Conservation (phyloP, 108 stramenopile genomes). For the Skeletonema tropicum region DNA sequence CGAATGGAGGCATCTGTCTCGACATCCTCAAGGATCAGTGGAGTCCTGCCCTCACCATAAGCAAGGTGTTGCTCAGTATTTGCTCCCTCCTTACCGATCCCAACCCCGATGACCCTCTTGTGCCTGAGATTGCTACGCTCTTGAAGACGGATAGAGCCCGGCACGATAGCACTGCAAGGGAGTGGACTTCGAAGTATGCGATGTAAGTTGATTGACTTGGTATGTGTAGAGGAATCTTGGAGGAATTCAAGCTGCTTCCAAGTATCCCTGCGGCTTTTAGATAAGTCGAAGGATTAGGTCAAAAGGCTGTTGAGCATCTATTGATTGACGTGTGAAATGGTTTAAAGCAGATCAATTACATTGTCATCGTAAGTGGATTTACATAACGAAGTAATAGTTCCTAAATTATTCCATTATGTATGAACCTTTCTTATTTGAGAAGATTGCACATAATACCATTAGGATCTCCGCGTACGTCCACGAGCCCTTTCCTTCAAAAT, state of each 20-base stretch:
- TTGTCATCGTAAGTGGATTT: neutral
- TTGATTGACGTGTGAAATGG: neutral
- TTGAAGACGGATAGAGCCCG: conserved; percentile 85
- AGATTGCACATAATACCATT: neutral
- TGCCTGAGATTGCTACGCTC: conserved; percentile 96
- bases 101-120: conserved; percentile 98
- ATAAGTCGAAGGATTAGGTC: neutral
- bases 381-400: neutral
- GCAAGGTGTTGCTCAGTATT: conserved; percentile 98
- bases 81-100: conserved; percentile 98
- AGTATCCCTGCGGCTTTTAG: neutral
- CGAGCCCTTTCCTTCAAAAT: conserved; percentile 1
- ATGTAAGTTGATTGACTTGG: conserved; percentile 62
- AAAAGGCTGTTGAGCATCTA: neutral
- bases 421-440: no score
- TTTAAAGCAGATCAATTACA: neutral
- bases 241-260: neutral
- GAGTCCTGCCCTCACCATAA: conserved; percentile 98
- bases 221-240: neutral
- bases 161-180: conserved; percentile 92
- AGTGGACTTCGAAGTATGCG: conserved; percentile 96
- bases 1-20: conserved; percentile 98
- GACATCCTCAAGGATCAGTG: conserved; percentile 99
- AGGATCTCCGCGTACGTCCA: neutral
- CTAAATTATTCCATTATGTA: neutral